Evolutionary conservation across 2,329 filamentous ascomycete genomes (phyloP).

Genomic region (Zymoseptoria ardabiliae): DNA sequence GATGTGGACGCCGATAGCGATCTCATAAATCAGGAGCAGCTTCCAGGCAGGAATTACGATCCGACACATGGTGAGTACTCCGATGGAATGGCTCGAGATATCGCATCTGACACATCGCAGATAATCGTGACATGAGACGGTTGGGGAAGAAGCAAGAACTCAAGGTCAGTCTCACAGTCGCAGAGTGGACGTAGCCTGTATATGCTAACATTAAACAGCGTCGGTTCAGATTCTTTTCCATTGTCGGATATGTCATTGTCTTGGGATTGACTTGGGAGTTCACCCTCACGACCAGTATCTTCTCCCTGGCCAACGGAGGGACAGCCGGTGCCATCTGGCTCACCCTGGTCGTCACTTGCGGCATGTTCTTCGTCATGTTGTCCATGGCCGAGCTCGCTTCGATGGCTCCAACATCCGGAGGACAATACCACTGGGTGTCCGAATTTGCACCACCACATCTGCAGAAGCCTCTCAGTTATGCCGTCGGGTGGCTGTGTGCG

Average conservation of each 20-base stretch:
- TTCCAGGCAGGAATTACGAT: slow-evolving; percentile 16
- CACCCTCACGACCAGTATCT: slow-evolving; percentile 16
- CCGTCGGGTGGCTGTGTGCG: slow-evolving; percentile 35
- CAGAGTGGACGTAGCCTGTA: not conserved
- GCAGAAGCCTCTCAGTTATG: slow-evolving; percentile 50
- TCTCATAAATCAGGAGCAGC: slow-evolving; percentile 7
- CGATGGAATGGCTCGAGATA: not conserved
- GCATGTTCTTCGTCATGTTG: slow-evolving; percentile 25
- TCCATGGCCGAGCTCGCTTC: slow-evolving; percentile 47
- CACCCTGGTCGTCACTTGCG: slow-evolving; percentile 21
- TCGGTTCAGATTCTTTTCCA: slow-evolving; percentile 24
- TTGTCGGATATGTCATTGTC: slow-evolving; percentile 24
- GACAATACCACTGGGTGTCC: slow-evolving; percentile 40
- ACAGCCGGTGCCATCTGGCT: slow-evolving; percentile 49
- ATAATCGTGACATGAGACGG: slow-evolving; percentile 17
- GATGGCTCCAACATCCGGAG: slow-evolving; percentile 51
- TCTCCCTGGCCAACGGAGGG: slow-evolving; percentile 40
- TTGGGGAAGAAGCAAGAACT: slow-evolving; percentile 21
- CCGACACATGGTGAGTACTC: slow-evolving; percentile 13
- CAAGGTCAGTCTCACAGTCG: slow-evolving; percentile 7
- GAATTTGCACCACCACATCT: slow-evolving; percentile 41
- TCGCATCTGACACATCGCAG: slow-evolving; percentile 1
- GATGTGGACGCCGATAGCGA: slow-evolving; percentile 12
- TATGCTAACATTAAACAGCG: slow-evolving; percentile 14
- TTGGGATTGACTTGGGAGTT: slow-evolving; percentile 24